These are phyloP conservation scores for Naegleria fowleri DNA, from an alignment of 208 protist genomes.

Conservation along the genomic window DNA sequence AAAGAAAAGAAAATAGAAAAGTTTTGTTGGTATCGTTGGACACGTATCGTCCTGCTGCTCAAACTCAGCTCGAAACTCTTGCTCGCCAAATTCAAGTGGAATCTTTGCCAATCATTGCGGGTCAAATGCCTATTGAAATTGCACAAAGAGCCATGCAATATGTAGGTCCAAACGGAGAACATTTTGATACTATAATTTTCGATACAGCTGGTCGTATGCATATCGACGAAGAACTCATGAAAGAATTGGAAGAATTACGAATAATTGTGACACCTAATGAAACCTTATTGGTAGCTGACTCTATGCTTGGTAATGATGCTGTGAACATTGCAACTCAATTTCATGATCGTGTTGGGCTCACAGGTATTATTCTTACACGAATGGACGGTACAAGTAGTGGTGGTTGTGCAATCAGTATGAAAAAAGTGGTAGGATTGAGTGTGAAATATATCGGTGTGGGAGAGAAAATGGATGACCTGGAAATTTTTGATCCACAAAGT, in stretches of 20 bases:
- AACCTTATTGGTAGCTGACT: neutral
- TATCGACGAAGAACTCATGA: neutral
- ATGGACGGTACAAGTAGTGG: neutral
- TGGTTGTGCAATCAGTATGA: constrained; percentile 10
- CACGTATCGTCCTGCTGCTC: neutral
- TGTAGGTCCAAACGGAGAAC: neutral
- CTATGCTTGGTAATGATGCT: constrained; percentile 24
- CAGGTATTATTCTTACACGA: neutral
- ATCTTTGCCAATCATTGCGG: neutral
- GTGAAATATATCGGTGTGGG: constrained; percentile 13
- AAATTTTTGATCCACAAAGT: neutral
- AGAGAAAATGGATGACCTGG: neutral
- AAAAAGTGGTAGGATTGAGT: neutral
- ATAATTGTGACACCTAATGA: neutral
- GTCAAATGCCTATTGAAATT: constrained; percentile 1
- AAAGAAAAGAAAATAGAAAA: neutral
- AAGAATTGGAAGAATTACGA: neutral
- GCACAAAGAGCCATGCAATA: neutral
- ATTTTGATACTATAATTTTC: neutral
- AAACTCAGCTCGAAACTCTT: neutral
- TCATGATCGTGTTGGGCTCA: neutral
- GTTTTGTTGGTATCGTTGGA: neutral
- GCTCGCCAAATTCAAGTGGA: neutral
- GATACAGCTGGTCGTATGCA: constrained; percentile 5
- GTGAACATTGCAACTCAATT: constrained; percentile 16